phyloP scores from a whole-genome alignment of 1,284 basidiomycete genomes.

The Naganishia sp. region DNA sequence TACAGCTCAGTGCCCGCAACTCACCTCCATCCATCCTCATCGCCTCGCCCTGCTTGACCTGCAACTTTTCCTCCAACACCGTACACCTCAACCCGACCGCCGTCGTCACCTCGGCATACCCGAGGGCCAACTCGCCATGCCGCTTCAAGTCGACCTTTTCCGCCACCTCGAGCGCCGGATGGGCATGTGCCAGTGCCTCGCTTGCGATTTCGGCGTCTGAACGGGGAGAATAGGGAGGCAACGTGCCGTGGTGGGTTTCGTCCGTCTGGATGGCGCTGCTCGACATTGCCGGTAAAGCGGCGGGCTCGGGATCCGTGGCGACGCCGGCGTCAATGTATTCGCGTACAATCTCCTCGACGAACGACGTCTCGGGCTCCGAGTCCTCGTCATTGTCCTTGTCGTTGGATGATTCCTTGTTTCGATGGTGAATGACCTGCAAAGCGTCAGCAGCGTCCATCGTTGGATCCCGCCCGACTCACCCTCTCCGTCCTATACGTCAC shows the following conservation, averaged over 20 bases:
- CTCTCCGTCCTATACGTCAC: constrained; percentile 27
- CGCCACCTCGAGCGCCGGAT: constrained; percentile 9
- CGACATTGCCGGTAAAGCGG: neutral
- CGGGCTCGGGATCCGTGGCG: constrained; percentile 14
- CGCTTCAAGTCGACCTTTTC: constrained; percentile 5
- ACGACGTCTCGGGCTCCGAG: constrained; percentile 13
- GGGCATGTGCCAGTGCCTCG: constrained; percentile 17
- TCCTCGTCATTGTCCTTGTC: neutral
- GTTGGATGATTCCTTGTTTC: constrained; percentile 1
- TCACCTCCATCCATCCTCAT: constrained; percentile 6
- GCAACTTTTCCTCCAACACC: constrained; percentile 27
- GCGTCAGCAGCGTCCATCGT: neutral
- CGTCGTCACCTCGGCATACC: constrained; percentile 13
- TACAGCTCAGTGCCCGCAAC: neutral
- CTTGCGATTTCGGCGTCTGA: constrained; percentile 1
- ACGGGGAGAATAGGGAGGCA: constrained; percentile 29
- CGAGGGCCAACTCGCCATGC: constrained; percentile 13
- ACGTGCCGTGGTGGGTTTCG: constrained; percentile 16
- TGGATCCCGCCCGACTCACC: neutral
- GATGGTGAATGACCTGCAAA: constrained; percentile 7
- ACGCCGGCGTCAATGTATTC: constrained; percentile 23
- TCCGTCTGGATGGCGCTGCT: constrained; percentile 25
- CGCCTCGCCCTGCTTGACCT: constrained; percentile 13
- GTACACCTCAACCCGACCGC: constrained; percentile 25
- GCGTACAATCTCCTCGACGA: constrained; percentile 17